These are phyloP conservation scores for Austroboletus eburneus DNA, from an alignment of 768 basidiomycete genomes.

Conservation along the genomic window DNA sequence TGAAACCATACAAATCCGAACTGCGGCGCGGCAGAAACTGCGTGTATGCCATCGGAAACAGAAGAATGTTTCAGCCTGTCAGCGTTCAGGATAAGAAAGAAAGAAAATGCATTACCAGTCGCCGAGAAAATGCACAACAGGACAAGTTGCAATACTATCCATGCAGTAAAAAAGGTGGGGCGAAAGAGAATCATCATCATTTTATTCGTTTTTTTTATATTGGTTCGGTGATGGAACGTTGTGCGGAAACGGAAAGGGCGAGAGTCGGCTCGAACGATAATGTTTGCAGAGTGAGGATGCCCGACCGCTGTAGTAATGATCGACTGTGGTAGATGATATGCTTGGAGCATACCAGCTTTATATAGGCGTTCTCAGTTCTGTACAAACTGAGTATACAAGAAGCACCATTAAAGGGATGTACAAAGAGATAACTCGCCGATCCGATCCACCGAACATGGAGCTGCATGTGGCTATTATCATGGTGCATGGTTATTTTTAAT, in stretches of 20 bases:
- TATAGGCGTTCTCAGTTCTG: slow-evolving; percentile 9
- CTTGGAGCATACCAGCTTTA: not conserved
- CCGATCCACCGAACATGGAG: no score
- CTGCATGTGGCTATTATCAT: no score
- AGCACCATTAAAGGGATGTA: slow-evolving; percentile 13
- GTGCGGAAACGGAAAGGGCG: slow-evolving; percentile 1
- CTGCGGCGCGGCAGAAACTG: not conserved
- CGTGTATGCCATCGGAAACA: not conserved
- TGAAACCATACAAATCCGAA: not conserved
- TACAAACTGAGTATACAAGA: slow-evolving; percentile 8
- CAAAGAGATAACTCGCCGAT: no score
- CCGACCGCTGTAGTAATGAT: not conserved
- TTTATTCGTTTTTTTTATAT: not conserved
- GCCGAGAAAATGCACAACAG: slow-evolving; percentile 10
- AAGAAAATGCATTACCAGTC: slow-evolving; percentile 7
- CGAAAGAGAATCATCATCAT: slow-evolving; percentile 24
- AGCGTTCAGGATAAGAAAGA: not conserved
- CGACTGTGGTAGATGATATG: not conserved
- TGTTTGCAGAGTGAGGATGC: not conserved
- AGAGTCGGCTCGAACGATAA: slow-evolving; percentile 12
- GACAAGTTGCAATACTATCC: slow-evolving; percentile 4
- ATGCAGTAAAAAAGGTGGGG: slow-evolving; percentile 11
- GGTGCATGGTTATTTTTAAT: no score
- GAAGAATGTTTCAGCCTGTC: not conserved
- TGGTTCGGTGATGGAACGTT: not conserved